Evolutionary conservation across 371 early-diverging fungal genomes (phyloP), one percentile per base, ranked within the genome.

Genomic region (Coelomomyces lativittatus): DNA sequence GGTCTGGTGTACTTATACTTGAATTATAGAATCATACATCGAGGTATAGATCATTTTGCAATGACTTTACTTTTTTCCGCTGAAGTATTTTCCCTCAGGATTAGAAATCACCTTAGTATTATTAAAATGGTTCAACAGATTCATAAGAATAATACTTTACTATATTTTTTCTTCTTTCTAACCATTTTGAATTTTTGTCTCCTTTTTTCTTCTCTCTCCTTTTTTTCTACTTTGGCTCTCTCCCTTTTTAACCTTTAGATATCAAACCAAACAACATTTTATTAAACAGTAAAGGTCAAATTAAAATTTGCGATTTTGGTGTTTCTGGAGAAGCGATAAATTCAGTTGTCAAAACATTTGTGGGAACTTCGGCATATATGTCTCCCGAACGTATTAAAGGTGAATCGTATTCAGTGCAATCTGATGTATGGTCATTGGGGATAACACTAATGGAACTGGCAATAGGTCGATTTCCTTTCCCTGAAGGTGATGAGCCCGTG

Each of bases 251-350:
- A 37, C 9, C 8, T 6, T 8, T 17, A 50, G 52, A 52, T 31
- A 53, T 52, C 53, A 52, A 52, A 33, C 52, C 52, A 8, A 53
- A 50, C 28, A 52, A 52, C 36, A 43, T 52, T 17, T 52, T 52
- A 29, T 36, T 52, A 24, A 52, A 50, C 14, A 24, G 52, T 17
- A 60, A 67, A 14, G 96, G 96, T 17, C 63, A 83, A 47, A 80
- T 96, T 56, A 96, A 96, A 61, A 60, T 96, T 19, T 88, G 89
- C 55, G 96, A 96, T 58, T 83, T 96, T 55, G 92, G 93, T 30
- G 91, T 93, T 15, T 81, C 83, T 21, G 88, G 88, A 10, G 83
- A 90, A 54, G 55, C 87, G 28, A 83, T 85, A 46, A 81, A 88
- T 52, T 86, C 89, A 8, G 67, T 88, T 25, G 93, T 90, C 12